Evolutionary conservation across 257 asterid species (phyloP).

Genomic region (Mentha longifolia): DNA sequence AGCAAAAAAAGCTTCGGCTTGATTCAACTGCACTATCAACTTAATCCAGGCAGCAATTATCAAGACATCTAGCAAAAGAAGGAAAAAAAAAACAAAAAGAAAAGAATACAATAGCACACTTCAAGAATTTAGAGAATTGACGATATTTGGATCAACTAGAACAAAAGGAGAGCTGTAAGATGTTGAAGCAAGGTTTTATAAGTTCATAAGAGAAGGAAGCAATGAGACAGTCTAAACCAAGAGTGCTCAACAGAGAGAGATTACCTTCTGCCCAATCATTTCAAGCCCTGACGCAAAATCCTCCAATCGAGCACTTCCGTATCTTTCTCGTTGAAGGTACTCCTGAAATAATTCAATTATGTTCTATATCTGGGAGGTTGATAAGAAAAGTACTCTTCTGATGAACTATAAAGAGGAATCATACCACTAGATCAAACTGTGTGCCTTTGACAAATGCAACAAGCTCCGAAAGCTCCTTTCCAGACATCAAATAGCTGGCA

Average conservation of each 20-base stretch:
- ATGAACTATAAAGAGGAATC: constrained; percentile 32
- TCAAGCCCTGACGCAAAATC: constrained; percentile 95
- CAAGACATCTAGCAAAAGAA: neutral
- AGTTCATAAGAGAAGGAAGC: constrained; percentile 13
- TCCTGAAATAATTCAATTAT: constrained; percentile 61
- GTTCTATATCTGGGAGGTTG: constrained; percentile 22
- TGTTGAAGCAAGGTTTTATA: constrained; percentile 5
- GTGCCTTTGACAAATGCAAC: constrained; percentile 99
- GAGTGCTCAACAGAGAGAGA: constrained; percentile 9
- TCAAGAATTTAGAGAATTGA: constrained; percentile 8
- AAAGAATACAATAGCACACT: neutral
- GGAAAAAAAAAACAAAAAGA: neutral
- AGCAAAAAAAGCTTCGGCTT: neutral
- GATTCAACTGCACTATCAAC: constrained; percentile 6
- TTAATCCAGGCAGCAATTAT: constrained; percentile 3
- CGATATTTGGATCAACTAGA: neutral
- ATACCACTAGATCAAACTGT: constrained; percentile 98
- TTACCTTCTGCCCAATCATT: constrained; percentile 95
- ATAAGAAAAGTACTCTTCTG: constrained; percentile 7
- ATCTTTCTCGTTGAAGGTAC: constrained; percentile 93
- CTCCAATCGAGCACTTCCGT: constrained; percentile 93
- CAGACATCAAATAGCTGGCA: constrained; percentile 97
- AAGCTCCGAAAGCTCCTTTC: constrained; percentile 95
- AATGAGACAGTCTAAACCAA: constrained; percentile 17
- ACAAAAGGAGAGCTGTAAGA: no score